Percentiles rank a stretch among this genome's conserved stretches.
phyloP scores from a whole-genome alignment of 1,284 basidiomycete genomes.

The Cutaneotrichosporon cavernicola region DNA sequence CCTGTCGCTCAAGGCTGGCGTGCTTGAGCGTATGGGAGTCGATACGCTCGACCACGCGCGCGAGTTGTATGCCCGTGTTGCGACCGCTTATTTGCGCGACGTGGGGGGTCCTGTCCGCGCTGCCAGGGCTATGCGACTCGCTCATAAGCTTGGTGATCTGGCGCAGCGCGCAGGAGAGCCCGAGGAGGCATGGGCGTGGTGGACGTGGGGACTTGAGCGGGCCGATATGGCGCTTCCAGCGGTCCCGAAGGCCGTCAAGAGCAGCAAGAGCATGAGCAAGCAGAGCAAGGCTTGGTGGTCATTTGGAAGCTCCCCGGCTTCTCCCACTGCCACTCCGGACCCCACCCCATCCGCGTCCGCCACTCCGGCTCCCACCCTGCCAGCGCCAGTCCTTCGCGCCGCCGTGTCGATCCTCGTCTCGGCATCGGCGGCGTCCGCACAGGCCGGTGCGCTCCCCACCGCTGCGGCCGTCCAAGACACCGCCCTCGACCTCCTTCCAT shows the following conservation, averaged over 20 bases:
- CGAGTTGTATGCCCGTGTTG: conserved; percentile 63
- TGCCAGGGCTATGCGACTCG: conserved; percentile 40
- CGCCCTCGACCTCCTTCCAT: conserved; percentile 81
- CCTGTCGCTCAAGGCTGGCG: conserved; percentile 62
- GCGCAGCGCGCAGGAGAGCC: conserved; percentile 35
- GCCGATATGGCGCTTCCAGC: conserved; percentile 25
- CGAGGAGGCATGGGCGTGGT: conserved; percentile 42
- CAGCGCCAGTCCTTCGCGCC: conserved; percentile 63
- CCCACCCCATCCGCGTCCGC: neutral
- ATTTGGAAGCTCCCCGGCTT: conserved; percentile 4
- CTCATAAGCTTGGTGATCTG: conserved; percentile 50
- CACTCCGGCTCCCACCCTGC: conserved; percentile 14
- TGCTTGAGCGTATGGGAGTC: conserved; percentile 67
- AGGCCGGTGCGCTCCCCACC: conserved; percentile 64
- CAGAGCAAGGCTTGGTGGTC: conserved; percentile 10
- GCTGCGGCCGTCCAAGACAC: conserved; percentile 80
- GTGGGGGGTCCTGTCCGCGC: conserved; percentile 4
- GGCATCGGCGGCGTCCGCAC: conserved; percentile 66
- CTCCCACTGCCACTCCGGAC: conserved; percentile 12
- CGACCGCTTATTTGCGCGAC: conserved; percentile 22
- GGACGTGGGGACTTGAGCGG: conserved; percentile 44
- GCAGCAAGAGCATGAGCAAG: neutral
- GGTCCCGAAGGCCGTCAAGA: too few relatives aligned
- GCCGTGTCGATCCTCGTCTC: conserved; percentile 67
- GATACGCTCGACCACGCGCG: conserved; percentile 63